Evolutionary conservation across 495 filamentous ascomycete species (phyloP).

Genomic region (Podospora didyma): DNA sequence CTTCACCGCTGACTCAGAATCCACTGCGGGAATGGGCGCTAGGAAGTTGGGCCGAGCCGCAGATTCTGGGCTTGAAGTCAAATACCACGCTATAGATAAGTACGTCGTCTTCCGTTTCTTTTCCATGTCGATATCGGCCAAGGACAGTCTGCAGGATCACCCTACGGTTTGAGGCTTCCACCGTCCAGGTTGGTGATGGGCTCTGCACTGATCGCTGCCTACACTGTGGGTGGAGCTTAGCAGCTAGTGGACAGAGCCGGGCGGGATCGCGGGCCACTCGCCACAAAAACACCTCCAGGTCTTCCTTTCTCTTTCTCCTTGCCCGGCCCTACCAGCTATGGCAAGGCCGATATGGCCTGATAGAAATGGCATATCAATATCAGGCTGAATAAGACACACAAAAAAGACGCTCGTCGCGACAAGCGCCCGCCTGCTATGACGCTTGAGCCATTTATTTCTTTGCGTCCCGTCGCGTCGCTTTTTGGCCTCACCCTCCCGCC

Average conservation of each 20-base stretch:
- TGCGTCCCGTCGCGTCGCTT: background rate
- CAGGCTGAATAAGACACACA: constrained; percentile 15
- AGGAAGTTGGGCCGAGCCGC: too few relatives aligned
- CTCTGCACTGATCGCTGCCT: too few relatives aligned
- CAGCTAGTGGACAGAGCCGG: background rate
- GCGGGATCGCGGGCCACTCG: background rate
- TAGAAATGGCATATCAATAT: constrained; percentile 7
- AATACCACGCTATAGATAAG: too few relatives aligned
- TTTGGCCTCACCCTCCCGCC: constrained; percentile 13
- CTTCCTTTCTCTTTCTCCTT: background rate
- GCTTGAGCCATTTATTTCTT: constrained; percentile 18
- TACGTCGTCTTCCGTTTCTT: too few relatives aligned
- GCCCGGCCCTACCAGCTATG: background rate
- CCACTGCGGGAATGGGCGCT: too few relatives aligned
- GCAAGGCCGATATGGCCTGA: constrained; percentile 16
- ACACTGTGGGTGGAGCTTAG: too few relatives aligned
- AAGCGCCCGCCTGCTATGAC: background rate
- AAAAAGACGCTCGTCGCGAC: constrained; percentile 6
- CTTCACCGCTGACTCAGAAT: background rate
- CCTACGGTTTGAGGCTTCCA: too few relatives aligned
- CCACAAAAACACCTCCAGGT: background rate
- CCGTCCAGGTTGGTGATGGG: too few relatives aligned
- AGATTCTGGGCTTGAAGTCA: too few relatives aligned
- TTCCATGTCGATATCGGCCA: too few relatives aligned
- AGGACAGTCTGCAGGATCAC: too few relatives aligned